Evolutionary conservation across 2,329 filamentous ascomycete genomes (phyloP).

Genomic region (Hymenoscyphus albidus): DNA sequence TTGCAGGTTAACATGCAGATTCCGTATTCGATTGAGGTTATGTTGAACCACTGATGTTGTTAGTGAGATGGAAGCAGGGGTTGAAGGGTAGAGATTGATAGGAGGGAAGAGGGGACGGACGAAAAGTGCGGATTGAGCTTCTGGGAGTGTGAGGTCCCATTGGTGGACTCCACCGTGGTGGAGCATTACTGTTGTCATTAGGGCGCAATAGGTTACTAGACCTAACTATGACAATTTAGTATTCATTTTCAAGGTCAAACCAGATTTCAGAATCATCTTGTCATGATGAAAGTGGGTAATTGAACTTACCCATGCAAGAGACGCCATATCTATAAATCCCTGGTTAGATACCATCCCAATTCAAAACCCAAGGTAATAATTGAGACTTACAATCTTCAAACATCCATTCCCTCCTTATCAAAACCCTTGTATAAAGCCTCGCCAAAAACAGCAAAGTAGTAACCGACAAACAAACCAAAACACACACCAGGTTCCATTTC

Average conservation of each 20-base stretch:
- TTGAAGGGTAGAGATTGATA: neutral
- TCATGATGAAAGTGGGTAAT: neutral
- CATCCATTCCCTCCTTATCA: neutral
- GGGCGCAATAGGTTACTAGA: neutral
- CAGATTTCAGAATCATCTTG: too few species aligned
- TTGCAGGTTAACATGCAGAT: neutral
- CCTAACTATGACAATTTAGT: neutral
- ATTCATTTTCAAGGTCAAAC: too few species aligned
- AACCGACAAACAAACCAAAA: neutral
- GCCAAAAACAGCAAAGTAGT: neutral
- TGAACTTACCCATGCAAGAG: neutral
- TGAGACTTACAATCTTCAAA: constrained; percentile 3
- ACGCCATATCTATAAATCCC: neutral
- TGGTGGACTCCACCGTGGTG: neutral
- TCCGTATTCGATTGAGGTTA: neutral
- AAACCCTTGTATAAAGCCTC: neutral
- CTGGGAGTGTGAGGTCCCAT: neutral
- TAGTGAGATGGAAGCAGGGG: neutral
- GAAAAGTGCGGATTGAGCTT: neutral
- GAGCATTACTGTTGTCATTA: neutral
- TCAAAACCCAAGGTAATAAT: neutral
- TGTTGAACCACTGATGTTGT: constrained; percentile 5
- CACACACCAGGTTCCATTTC: neutral
- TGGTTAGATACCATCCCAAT: neutral
- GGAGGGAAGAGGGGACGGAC: neutral